phyloP scores from a whole-genome alignment of 1,284 basidiomycete species.

The Ustilago trichophora region DNA sequence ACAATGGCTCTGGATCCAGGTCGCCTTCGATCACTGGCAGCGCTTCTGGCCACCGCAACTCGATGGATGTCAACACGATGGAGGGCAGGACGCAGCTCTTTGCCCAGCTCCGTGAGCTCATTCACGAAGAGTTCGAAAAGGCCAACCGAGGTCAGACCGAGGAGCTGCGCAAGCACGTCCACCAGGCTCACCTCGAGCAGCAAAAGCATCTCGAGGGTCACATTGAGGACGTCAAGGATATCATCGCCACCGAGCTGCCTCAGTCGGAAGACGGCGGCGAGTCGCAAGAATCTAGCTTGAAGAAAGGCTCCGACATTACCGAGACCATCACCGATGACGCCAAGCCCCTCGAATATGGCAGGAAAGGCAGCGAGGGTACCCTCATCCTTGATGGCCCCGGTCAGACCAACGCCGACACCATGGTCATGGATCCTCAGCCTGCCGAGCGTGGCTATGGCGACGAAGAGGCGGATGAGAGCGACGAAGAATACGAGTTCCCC shows the following conservation, averaged over 20 bases:
- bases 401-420: neutral
- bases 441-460: slow-evolving; percentile 27
- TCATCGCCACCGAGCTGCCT: slow-evolving; percentile 13
- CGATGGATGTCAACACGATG: slow-evolving; percentile 40
- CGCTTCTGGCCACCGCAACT: slow-evolving; percentile 1
- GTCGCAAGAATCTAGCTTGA: slow-evolving; percentile 6
- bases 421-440: slow-evolving; percentile 22
- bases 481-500: slow-evolving; percentile 48
- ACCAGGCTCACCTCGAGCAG: slow-evolving; percentile 19
- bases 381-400: neutral
- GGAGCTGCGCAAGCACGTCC: slow-evolving; percentile 37
- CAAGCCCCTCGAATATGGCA: neutral
- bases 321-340: slow-evolving; percentile 18
- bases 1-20: slow-evolving; percentile 19
- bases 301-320: slow-evolving; percentile 4
- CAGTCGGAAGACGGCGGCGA: neutral
- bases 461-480: slow-evolving; percentile 5
- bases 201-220: slow-evolving; percentile 20
- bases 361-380: slow-evolving; percentile 23
- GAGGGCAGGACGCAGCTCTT: slow-evolving; percentile 38
- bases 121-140: slow-evolving; percentile 48
- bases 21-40: slow-evolving; percentile 20
- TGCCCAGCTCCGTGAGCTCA: slow-evolving; percentile 34
- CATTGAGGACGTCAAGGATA: slow-evolving; percentile 23
- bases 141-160: slow-evolving; percentile 46